These are phyloP conservation scores for Leucocoprinus sp. DNA, from an alignment of 768 basidiomycete species.

Conservation along the genomic window DNA sequence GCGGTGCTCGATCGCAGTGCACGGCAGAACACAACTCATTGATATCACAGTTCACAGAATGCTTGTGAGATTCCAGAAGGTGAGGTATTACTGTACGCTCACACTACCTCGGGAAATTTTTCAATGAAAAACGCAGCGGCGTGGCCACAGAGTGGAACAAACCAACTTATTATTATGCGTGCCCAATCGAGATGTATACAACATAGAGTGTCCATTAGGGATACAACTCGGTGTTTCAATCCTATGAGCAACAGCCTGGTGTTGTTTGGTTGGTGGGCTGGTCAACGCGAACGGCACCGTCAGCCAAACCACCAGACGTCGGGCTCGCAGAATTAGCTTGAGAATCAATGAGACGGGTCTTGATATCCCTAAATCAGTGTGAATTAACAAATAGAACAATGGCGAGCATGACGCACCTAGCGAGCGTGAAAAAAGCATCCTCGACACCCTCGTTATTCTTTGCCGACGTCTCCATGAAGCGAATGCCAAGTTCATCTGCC, in stretches of 20 bases:
- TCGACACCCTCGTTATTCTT: constrained; percentile 97
- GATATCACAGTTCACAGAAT: too few species aligned
- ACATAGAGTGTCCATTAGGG: background rate
- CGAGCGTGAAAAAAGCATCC: constrained; percentile 96
- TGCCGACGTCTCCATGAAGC: constrained; percentile 96
- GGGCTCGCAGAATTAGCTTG: constrained; percentile 54
- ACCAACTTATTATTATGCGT: background rate
- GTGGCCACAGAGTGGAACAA: background rate
- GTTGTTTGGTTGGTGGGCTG: constrained; percentile 41
- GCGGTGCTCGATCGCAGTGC: too few species aligned
- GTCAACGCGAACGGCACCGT: constrained; percentile 60
- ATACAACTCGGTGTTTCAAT: background rate
- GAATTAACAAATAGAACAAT: background rate
- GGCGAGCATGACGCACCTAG: constrained; percentile 54
- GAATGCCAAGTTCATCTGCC: constrained; percentile 89
- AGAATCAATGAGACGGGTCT: constrained; percentile 93
- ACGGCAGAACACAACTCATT: too few species aligned
- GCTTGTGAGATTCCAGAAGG: too few species aligned
- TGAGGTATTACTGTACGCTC: too few species aligned
- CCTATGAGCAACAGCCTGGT: constrained; percentile 48
- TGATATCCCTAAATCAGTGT: constrained; percentile 71
- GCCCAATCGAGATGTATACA: constrained; percentile 8
- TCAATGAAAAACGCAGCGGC: background rate
- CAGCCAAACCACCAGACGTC: constrained; percentile 29
- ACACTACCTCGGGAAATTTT: too few species aligned